Evolutionary conservation across 2,329 filamentous ascomycete species (phyloP), one percentile per base, ranked within the genome.

Genomic region (Fusarium sublunatum): DNA sequence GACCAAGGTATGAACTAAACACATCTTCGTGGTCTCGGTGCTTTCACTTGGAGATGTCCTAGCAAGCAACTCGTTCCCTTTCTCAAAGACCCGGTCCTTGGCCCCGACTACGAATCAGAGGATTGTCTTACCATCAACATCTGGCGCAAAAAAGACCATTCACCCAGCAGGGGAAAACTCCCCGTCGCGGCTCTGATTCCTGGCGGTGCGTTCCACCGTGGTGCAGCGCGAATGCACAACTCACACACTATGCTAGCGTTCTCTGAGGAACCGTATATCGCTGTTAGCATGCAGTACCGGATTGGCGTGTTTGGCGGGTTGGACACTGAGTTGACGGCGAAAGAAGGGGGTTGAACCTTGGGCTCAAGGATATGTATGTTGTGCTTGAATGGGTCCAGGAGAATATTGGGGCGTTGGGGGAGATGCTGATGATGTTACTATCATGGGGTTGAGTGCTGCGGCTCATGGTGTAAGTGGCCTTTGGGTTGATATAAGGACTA

Each of bases 301-400:
- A 78, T 87, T 46, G 80, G 81, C 9, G 83, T 82, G 4, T 81
- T 88, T 72, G 87, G 87, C 1, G 87, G 88, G 62, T 67, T 89
- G 8, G 81, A 83, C 10, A 85, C 79, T 7, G 71, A 74, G 28
- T 71, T 86, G 44, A 79, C 83, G 32, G 75, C 79, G 10, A 80
- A 82, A 24, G 81, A 83, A 48, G 85, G 83, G 0, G 57, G 82
- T 75, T 86, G 15, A 88, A 88, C 60, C 74, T 83, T 11, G 85
- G 85, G 0, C 70, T 85, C 10, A 77, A 77, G 38, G 83, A 86
- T 56, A 82, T 84, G 67, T 74, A 78, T 22, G 61, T 80, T 5
- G 76, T 79, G 1, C 70, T 85, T 6, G 71, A 78, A 46, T 86
- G 83, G 83, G 76, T 85, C 3, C 75, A 80, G 36, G 78, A 82